Evolutionary conservation across 2,329 filamentous ascomycete species (phyloP).

Genomic region (Fusarium longipes): DNA sequence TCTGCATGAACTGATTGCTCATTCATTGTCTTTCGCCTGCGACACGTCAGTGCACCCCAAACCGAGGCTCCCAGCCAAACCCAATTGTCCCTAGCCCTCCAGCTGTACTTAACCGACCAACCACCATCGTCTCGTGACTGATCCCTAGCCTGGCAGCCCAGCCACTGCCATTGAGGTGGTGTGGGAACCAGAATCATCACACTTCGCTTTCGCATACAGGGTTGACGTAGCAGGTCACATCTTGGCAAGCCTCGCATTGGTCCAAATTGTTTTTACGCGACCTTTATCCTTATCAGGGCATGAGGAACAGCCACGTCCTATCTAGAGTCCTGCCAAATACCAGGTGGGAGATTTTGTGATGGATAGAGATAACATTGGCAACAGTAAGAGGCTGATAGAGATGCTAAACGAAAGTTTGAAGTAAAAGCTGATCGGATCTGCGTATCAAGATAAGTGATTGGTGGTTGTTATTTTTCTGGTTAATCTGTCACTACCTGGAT

Average conservation of each 20-base stretch:
- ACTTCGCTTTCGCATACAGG: neutral
- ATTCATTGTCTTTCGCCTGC: neutral
- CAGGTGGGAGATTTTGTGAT: too few relatives aligned
- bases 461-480: too few relatives aligned
- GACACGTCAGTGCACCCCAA: slow-evolving; percentile 7
- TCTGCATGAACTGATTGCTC: neutral
- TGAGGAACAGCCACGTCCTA: too few relatives aligned
- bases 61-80: neutral
- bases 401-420: too few relatives aligned
- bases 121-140: neutral
- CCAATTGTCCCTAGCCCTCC: neutral
- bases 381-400: too few relatives aligned
- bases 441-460: too few relatives aligned
- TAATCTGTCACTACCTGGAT: too few relatives aligned
- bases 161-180: neutral
- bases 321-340: too few relatives aligned
- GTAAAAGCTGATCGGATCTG: too few relatives aligned
- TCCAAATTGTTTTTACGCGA: too few relatives aligned
- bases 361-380: too few relatives aligned
- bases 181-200: neutral
- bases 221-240: neutral
- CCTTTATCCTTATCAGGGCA: too few relatives aligned
- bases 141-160: neutral
- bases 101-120: neutral
- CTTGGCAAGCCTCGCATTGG: neutral